Evolutionary conservation across 306 rosid genomes (phyloP), one percentile per base, ranked within the genome.

Genomic region (Acacia crassicarpa): DNA sequence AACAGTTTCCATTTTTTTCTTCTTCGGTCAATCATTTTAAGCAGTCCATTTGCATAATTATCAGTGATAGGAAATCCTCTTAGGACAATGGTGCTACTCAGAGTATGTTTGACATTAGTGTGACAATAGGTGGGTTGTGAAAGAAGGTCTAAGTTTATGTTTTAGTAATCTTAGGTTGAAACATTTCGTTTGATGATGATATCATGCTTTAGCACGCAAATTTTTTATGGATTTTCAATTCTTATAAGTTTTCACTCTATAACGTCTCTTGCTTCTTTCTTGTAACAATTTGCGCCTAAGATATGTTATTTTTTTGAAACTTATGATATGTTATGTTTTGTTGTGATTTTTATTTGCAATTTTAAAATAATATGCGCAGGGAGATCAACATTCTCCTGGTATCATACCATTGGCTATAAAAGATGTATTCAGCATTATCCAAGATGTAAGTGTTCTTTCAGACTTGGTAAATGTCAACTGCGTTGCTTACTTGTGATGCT

Each of bases 351-450:
- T 73, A 74, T 78, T 77, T 41, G 32, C 40, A 44, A 59, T 84
- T 78, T 6, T 38, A 40, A 5, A 1, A 78, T 75, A 73, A 77
- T 76, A 61, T 78, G 63, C 79, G 80, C 93, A 96, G 99, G 99
- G 99, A 81, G 99, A 96, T 87, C 99, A 93, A 72, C 80, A 84
- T 76, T 87, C 92, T 82, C 99, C 98, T 27, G 99, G 99, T 71
- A 72, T 96, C 83, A 96, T 96, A 82, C 99, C 99, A 3, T 78
- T 96, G 90, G 97, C 99, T 74, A 96, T 96, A 88, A 96, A 96
- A 86, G 99, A 96, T 80, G 99, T 96, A 79, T 96, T 96, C 87
- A 90, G 97, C 87, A 96, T 93, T 72, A 94, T 96, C 74, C 99
- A 96, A 89, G 99, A 96, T 89, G 99, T 96, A 88, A 91, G 97